Evolutionary conservation across 2,329 filamentous ascomycete species (phyloP), one percentile per base, ranked within the genome.

Genomic region (Cordyceps tenuipes): DNA sequence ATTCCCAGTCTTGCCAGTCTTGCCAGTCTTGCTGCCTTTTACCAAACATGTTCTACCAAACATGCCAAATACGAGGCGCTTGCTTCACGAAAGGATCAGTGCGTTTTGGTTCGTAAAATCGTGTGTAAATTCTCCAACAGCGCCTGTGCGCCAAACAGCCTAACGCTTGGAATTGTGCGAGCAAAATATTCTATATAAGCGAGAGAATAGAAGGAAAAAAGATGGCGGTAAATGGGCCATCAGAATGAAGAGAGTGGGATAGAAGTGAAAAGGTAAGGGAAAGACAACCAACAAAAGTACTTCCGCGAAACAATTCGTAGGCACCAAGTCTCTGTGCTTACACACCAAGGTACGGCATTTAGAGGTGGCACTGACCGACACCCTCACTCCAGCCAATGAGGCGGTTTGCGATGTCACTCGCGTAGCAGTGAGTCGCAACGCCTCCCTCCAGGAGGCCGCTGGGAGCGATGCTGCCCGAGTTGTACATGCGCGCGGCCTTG

Each of bases 371-470:
- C 26, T 26, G 15, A 8, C 52, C 53, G 46, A 41, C 23, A 17
- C 59, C 59, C 36, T 36, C 36, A 23, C 47, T 52, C 59, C 59
- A 61, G 26, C 59, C 59, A 5, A 54, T 7, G 5, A 61, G 47
- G 36, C 59, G 59, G 54, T 61, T 61, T 8, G 80, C 79, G 63
- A 82, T 69, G 63, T 82, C 80, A 21, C 70, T 74, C 8, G 74
- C 71, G 66, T 83, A 83, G 70, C 78, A 81, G 62, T 74, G 72
- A 17, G 78, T 79, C 36, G 72, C 74, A 66, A 76, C 70, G 47
- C 76, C 75, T 59, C 71, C 68, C 34, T 73, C 70, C 5, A 76
- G 67, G 62, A 77, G 71, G 10, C 54, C 61, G 47, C 67, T 69
- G 7, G 64, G 61, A 51, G 67, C 62, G 64, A 78, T 63, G n/a